phyloP scores from a whole-genome alignment of 2,329 filamentous ascomycete genomes.

The Aspergillus tanneri region DNA sequence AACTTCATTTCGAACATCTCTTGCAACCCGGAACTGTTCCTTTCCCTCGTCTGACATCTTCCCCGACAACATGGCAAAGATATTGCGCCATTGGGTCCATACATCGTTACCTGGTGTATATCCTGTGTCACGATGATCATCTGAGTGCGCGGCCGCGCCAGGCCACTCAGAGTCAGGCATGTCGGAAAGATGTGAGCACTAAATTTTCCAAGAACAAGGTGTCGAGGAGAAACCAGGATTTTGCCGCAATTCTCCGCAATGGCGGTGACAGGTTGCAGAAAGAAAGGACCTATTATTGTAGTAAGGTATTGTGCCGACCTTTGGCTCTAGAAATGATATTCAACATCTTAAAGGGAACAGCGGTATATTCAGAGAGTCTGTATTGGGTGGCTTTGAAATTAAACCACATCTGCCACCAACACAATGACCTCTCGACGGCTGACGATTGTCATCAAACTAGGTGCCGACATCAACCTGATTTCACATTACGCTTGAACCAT shows the following conservation, averaged over 20 bases:
- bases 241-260: constrained; percentile 27
- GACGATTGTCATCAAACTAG: constrained; percentile 43
- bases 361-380: background rate
- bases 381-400: background rate
- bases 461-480: constrained; percentile 29
- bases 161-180: constrained; percentile 35
- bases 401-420: constrained; percentile 7
- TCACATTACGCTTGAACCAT: constrained; percentile 18
- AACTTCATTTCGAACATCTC: constrained; percentile 72
- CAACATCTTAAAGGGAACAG: background rate
- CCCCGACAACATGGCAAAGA: constrained; percentile 78
- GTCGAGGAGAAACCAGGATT: constrained; percentile 5
- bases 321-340: background rate
- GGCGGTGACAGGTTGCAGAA: constrained; percentile 35
- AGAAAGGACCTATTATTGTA: no score
- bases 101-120: constrained; percentile 43
- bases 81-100: constrained; percentile 69
- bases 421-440: constrained; percentile 29
- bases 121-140: constrained; percentile 32
- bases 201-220: no score
- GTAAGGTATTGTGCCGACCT: no score
- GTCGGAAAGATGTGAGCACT: constrained; percentile 6
- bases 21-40: constrained; percentile 74
- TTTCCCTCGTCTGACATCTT: constrained; percentile 67
- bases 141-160: constrained; percentile 20